Evolutionary conservation across 768 basidiomycete species (phyloP).

Genomic region (Tylopilus cervinicoccineus): DNA sequence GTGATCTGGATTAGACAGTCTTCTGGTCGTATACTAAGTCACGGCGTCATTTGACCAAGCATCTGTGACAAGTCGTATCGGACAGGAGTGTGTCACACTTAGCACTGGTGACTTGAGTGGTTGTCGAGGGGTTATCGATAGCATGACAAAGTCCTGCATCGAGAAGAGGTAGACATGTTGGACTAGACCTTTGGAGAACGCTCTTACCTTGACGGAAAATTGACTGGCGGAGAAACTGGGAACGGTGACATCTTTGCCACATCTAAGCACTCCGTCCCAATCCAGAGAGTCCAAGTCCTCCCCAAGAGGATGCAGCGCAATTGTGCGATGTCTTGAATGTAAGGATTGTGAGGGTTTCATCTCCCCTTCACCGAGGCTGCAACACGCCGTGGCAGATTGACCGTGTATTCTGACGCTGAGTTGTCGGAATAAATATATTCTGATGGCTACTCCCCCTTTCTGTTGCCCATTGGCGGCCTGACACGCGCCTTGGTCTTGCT

Average conservation of each 20-base stretch:
- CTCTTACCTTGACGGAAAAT: constrained; percentile 47
- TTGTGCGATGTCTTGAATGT: constrained; percentile 7
- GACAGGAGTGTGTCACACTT: constrained; percentile 42
- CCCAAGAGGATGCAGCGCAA: constrained; percentile 9
- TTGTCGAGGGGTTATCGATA: constrained; percentile 43
- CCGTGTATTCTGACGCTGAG: constrained; percentile 33
- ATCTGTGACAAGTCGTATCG: constrained; percentile 59
- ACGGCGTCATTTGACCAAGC: constrained; percentile 34
- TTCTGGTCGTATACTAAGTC: neutral
- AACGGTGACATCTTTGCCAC: constrained; percentile 34
- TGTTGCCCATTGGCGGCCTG: neutral
- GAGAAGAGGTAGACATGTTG: neutral
- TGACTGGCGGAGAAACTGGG: constrained; percentile 46
- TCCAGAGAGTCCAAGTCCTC: constrained; percentile 44
- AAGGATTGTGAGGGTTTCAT: constrained; percentile 43
- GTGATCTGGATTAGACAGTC: no score
- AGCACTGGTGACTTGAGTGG: constrained; percentile 34
- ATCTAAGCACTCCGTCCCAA: constrained; percentile 55
- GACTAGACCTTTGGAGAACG: neutral
- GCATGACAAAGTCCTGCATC: constrained; percentile 54
- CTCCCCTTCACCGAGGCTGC: constrained; percentile 45
- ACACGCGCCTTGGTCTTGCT: constrained; percentile 8
- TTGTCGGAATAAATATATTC: constrained; percentile 54
- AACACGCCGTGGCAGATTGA: constrained; percentile 4
- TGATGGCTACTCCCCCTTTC: constrained; percentile 30